Conservation (phyloP, 352 stramenopile genomes). For the Phytophthora colocasiae region DNA sequence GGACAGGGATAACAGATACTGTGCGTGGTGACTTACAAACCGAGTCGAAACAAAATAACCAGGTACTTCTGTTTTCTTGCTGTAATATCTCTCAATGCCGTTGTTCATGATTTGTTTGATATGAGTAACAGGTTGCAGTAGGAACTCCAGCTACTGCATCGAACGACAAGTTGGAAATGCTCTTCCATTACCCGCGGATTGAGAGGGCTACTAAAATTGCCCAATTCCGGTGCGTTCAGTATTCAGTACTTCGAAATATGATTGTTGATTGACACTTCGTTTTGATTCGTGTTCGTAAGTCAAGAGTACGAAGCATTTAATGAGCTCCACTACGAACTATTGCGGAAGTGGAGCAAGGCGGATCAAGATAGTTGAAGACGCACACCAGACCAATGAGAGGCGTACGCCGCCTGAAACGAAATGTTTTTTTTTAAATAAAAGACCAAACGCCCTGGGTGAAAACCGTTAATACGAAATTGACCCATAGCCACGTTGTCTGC, state of each 20-base stretch:
- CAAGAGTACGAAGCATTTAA: slow-evolving; percentile 63
- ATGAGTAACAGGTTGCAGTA: slow-evolving; percentile 11
- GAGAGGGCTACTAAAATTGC: slow-evolving; percentile 41
- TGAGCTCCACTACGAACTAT: slow-evolving; percentile 47
- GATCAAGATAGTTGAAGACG: slow-evolving; percentile 23
- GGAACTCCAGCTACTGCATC: background rate
- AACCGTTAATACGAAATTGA: too few species aligned
- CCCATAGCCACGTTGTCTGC: too few species aligned
- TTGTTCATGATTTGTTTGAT: slow-evolving; percentile 15
- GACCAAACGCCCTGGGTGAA: too few species aligned
- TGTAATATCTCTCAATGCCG: background rate
- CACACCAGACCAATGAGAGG: slow-evolving; percentile 74
- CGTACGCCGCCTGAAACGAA: slow-evolving; percentile 51
- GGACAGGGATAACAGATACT: slow-evolving; percentile 10
- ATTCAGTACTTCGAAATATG: background rate
- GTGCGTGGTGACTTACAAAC: background rate
- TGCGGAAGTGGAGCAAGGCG: slow-evolving; percentile 56
- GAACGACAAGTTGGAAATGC: slow-evolving; percentile 16
- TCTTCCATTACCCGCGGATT: slow-evolving; percentile 31
- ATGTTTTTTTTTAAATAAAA: too few species aligned
- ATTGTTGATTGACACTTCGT: slow-evolving; percentile 3
- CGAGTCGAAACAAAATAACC: slow-evolving; percentile 10
- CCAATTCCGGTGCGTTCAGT: slow-evolving; percentile 32
- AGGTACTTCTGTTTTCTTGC: slow-evolving; percentile 17
- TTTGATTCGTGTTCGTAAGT: slow-evolving; percentile 23